Conservation (phyloP, 2,329 filamentous ascomycete genomes). For the Myriangium duriaei region DNA sequence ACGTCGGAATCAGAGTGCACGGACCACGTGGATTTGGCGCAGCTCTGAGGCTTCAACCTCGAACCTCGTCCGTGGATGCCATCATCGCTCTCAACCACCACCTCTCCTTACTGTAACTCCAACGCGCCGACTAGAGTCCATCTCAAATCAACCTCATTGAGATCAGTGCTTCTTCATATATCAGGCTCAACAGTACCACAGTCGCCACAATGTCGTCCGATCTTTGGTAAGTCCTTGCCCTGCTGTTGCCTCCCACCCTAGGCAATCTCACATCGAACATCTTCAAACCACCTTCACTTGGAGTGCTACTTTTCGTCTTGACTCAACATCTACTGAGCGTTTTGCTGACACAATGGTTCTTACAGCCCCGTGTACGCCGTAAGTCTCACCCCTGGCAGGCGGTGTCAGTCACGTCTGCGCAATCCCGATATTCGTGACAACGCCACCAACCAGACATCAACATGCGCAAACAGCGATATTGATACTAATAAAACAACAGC, state of each 20-base stretch:
- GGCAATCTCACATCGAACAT: too few species aligned
- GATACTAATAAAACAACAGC: conserved; percentile 32
- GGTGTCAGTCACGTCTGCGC: too few species aligned
- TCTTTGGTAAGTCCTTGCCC: conserved; percentile 58
- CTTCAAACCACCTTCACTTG: too few species aligned
- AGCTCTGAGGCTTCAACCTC: neutral
- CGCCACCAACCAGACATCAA: conserved; percentile 5
- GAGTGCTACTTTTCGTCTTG: too few species aligned
- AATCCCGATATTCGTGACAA: neutral
- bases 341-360: conserved; percentile 12
- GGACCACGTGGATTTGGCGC: conserved; percentile 4
- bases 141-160: neutral
- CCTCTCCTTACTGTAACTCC: too few species aligned
- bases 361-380: conserved; percentile 94
- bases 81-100: neutral
- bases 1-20: conserved; percentile 2
- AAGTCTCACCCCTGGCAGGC: conserved; percentile 47
- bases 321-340: too few species aligned
- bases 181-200: neutral
- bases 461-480: neutral
- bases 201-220: conserved; percentile 59
- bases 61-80: neutral
- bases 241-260: too few species aligned
- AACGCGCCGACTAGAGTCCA: neutral
- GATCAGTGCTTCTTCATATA: neutral